Evolutionary conservation across 2,329 filamentous ascomycete species (phyloP), one percentile per base, ranked within the genome.

Genomic region (Apiospora saccharicola): DNA sequence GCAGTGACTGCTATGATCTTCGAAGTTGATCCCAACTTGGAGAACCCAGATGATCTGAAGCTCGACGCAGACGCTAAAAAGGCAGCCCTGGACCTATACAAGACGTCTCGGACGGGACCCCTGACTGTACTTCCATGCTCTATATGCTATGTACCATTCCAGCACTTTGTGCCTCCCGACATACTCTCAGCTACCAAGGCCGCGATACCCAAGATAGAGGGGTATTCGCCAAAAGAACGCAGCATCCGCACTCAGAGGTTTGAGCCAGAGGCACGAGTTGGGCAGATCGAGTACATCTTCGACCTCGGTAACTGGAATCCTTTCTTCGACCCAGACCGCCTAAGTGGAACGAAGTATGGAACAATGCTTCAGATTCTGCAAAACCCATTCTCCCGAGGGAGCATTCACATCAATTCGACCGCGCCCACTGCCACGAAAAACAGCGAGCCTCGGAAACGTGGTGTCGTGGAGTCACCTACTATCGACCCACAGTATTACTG

Each of bases 331-430:
- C 79, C 70, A 67, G 79, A 74, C 6, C 37, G 67, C 6, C 67
- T 46, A 2, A 72, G 77, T 64, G 80, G 78, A 1, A 87, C 85
- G 73, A 83, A 82, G 71, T 87, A 88, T 71, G 85, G 80, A 12
- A 86, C 84, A 3, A 83, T 88, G 80, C 74, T 88, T 0, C 83
- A 85, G 72, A 85, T 88, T 72, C 78, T 89, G 0, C 86, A 88
- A 73, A 87, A 88, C 76, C 87, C 87, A 0, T 87, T 87, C 43
- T 85, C 85, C 0, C 79, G 81, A 3, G 87, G 87, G 0, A 84
- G 81, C 1, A 80, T 89, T 13, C 87, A 89, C 72, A 83, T 88
- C 69, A 77, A 72, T 4, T 46, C 69, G 2, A 14, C 24, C 2
- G 43, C 46, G 7, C 3, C 41, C 69, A 14, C 30, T 37, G n/a